Evolutionary conservation across 106 monocot species (phyloP).

Genomic region (Cymbidium sinense): DNA sequence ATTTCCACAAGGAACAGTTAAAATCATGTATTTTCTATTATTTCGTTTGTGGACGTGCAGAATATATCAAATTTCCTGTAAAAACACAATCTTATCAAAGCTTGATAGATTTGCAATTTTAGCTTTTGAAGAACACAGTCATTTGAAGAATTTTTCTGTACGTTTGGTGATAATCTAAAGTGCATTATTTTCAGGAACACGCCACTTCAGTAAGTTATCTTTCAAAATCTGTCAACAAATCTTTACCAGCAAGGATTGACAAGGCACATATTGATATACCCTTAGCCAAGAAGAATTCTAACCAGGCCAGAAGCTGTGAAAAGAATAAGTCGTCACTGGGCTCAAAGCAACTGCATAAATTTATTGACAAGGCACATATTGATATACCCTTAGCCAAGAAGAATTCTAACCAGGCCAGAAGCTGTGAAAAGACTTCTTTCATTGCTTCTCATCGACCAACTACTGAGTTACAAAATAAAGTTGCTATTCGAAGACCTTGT

Average conservation of each 20-base stretch:
- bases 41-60: neutral
- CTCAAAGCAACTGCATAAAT: neutral
- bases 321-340: neutral
- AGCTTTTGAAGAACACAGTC: neutral
- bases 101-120: neutral
- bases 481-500: neutral
- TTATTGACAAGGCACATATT: neutral
- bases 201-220: neutral
- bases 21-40: neutral
- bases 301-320: neutral
- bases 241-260: neutral
- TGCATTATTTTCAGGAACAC: neutral
- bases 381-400: neutral
- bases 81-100: neutral
- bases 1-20: neutral
- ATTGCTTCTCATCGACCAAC: conserved; percentile 4
- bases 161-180: neutral
- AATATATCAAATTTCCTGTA: neutral
- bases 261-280: neutral
- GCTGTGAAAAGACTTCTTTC: neutral
- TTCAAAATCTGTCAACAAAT: neutral
- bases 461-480: neutral
- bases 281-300: neutral
- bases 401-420: conserved; percentile 1
- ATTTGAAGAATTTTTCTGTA: neutral